A percentile compares a stretch with the other conserved stretches of the same genome.
These are phyloP conservation scores for Vigna hirtella DNA, from an alignment of 306 rosid genomes.

Conservation along the genomic window DNA sequence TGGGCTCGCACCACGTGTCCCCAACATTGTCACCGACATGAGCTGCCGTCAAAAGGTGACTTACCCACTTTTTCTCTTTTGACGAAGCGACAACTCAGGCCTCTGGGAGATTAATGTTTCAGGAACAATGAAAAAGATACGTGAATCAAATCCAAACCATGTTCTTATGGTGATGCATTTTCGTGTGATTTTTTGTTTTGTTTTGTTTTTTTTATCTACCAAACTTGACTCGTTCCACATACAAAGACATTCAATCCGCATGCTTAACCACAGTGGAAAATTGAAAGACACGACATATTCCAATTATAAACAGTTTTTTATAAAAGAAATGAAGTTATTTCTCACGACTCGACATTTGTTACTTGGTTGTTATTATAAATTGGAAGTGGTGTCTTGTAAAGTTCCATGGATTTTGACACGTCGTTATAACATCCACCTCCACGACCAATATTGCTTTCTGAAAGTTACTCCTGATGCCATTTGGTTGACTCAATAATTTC, in stretches of 20 bases:
- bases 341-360: not conserved
- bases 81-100: not conserved
- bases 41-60: constrained; percentile 35
- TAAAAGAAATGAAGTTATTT: not conserved
- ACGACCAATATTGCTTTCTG: not conserved
- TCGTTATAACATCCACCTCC: not conserved
- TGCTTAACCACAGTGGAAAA: not conserved
- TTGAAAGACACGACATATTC: not conserved
- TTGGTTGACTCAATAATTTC: not conserved
- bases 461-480: not conserved
- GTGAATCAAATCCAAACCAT: constrained; percentile 3
- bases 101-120: constrained; percentile 9
- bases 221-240: not conserved
- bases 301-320: not conserved
- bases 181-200: not conserved
- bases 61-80: constrained; percentile 1
- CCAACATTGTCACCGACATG: constrained; percentile 29
- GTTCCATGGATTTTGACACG: constrained; percentile 3
- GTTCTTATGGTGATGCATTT: not conserved
- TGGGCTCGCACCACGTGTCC: not conserved
- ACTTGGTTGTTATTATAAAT: constrained; percentile 2
- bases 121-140: not conserved
- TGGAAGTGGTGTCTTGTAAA: constrained; percentile 2
- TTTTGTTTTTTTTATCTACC: not conserved
- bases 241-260: not conserved